Evolutionary conservation across 768 basidiomycete species (phyloP).

Genomic region (Trametes cinnabarina): DNA sequence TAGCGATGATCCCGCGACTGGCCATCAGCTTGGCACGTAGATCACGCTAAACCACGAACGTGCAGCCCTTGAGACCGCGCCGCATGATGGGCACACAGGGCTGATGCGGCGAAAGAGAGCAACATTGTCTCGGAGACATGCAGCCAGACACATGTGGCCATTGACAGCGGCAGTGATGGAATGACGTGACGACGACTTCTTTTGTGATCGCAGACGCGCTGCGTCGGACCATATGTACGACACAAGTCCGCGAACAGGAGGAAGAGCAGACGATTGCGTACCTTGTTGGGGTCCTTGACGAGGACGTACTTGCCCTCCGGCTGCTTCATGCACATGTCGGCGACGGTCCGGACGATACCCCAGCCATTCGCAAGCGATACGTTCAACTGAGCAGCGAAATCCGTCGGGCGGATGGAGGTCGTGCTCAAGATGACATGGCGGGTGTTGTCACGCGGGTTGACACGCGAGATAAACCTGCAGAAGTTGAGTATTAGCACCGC

Average conservation of each 20-base stretch:
- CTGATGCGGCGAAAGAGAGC: slow-evolving; percentile 2
- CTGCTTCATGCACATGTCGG: slow-evolving; percentile 93
- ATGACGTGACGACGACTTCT: slow-evolving; percentile 7
- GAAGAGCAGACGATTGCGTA: slow-evolving; percentile 35
- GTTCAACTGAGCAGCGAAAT: slow-evolving; percentile 94
- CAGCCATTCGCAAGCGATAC: slow-evolving; percentile 94
- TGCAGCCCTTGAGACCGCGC: not conserved
- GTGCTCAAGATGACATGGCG: slow-evolving; percentile 96
- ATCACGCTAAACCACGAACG: slow-evolving; percentile 4
- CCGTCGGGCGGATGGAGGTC: slow-evolving; percentile 89
- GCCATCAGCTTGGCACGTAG: not conserved
- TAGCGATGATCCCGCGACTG: slow-evolving; percentile 8
- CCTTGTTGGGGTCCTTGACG: slow-evolving; percentile 97
- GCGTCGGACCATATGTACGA: not conserved
- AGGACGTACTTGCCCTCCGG: slow-evolving; percentile 98
- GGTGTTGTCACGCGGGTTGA: slow-evolving; percentile 89
- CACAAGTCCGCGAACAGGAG: not conserved
- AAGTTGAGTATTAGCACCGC: not conserved
- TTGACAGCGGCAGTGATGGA: slow-evolving; percentile 8
- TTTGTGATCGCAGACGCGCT: not conserved
- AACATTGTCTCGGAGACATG: not conserved
- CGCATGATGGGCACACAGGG: slow-evolving; percentile 11
- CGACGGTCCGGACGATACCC: slow-evolving; percentile 96
- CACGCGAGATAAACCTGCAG: slow-evolving; percentile 89
- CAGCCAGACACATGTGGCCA: not conserved